Evolutionary conservation across 768 basidiomycete species (phyloP), one percentile per base, ranked within the genome.

Genomic region (Arthromyces matolae): DNA sequence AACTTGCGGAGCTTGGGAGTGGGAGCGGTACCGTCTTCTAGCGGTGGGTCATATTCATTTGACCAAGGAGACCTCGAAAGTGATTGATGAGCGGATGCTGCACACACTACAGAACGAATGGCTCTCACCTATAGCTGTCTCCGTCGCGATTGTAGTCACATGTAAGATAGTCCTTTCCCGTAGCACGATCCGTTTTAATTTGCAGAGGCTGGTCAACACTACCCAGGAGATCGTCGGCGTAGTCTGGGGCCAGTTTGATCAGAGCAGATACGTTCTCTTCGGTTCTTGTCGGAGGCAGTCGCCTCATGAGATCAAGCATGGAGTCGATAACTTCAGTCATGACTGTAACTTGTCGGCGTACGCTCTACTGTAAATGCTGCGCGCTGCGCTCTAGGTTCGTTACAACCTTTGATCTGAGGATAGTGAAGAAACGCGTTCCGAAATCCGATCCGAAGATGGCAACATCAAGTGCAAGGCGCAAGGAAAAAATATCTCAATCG

Each of bases 61-160:
- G 94, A 93, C 94, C 95, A 98, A 7, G 96, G 96, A 2, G 96
- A 99, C 60, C 95, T 99, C 49, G 2, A 35, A 40, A n/a, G 22
- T 23, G 8, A 33, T 41, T 8, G n/a, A 24, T 52, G 35, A 49
- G 43, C 22, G 40, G 41, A 34, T 27, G 27, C 8, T 14, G 45
- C 20, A 10, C 12, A n/a, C n/a, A 13, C 24, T 20, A 36, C 19
- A 41, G 3, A 16, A 31, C 37, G n/a, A 25, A 44, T 14, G 16
- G 29, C 12, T 19, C 79, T 50, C 60, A 89, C 92, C 93, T 75
- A 64, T 89, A 92, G 61, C 89, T 87, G 58, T 93, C 90, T 9
- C 91, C 92, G 64, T 94, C 93, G 24, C 87, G 76, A 69, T 94
- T 94, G 61, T 94, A 96, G 63, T 93, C 91, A 63, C 94, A 94